Percentiles rank a stretch among this genome's conserved stretches.
Evolutionary conservation across 495 filamentous ascomycete genomes (phyloP).

Genomic region (Eremomyces bilateralis): DNA sequence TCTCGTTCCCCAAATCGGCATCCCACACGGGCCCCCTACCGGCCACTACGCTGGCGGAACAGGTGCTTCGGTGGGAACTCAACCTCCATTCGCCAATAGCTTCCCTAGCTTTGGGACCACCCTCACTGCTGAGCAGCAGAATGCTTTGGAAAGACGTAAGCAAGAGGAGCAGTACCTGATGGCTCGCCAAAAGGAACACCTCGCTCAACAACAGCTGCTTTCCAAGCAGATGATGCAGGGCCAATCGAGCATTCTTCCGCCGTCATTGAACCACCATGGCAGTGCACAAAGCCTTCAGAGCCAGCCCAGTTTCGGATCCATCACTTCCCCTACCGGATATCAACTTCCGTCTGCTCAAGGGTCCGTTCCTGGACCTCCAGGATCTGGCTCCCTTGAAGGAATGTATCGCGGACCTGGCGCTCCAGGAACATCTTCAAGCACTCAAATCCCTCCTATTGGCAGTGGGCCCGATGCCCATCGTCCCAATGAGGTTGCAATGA

Average conservation of each 20-base stretch:
- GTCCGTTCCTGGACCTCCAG: constrained; percentile 39
- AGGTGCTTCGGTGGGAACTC: constrained; percentile 30
- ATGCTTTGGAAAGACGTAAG: constrained; percentile 84
- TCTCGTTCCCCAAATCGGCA: constrained; percentile 87
- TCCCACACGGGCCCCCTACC: constrained; percentile 56
- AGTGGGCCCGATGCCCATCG: too few species aligned
- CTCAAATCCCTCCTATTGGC: too few species aligned
- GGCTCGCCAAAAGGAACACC: constrained; percentile 80
- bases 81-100: constrained; percentile 83
- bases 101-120: constrained; percentile 98
- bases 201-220: constrained; percentile 59
- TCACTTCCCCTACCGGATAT: constrained; percentile 61
- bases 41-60: constrained; percentile 21
- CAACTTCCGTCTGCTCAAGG: constrained; percentile 53
- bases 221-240: constrained; percentile 49
- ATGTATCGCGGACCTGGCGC: too few species aligned
- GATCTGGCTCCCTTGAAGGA: too few species aligned
- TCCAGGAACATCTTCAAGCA: too few species aligned
- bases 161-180: constrained; percentile 95
- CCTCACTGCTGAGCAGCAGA: constrained; percentile 90
- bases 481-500: too few species aligned
- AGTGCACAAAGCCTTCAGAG: constrained; percentile 91
- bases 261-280: constrained; percentile 67
- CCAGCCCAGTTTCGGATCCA: constrained; percentile 83
- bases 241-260: constrained; percentile 26